Evolutionary conservation across 2,329 filamentous ascomycete species (phyloP).

Genomic region (Leptographium radiaticola): DNA sequence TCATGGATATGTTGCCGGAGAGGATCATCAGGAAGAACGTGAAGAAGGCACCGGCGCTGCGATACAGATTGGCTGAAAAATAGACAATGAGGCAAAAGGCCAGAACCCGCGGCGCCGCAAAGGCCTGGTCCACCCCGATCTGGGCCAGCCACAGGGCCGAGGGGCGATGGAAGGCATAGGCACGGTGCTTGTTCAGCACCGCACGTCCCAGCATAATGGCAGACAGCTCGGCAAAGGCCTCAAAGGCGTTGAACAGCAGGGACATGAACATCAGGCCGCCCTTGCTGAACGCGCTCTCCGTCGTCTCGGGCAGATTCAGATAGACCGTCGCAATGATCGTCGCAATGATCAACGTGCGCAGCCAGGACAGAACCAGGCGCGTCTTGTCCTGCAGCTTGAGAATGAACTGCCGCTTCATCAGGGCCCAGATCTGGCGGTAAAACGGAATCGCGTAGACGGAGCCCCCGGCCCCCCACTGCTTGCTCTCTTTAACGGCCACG

Average conservation of each 20-base stretch:
- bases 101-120: conserved; percentile 56
- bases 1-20: conserved; percentile 58
- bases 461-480: conserved; percentile 52
- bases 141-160: conserved; percentile 75
- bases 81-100: conserved; percentile 66
- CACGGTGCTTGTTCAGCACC: conserved; percentile 73
- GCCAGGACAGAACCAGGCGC: conserved; percentile 60
- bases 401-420: conserved; percentile 73
- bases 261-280: conserved; percentile 72
- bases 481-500: conserved; percentile 61
- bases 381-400: conserved; percentile 81
- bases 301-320: conserved; percentile 52
- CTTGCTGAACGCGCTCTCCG: conserved; percentile 63
- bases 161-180: conserved; percentile 71
- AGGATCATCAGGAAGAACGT: conserved; percentile 62
- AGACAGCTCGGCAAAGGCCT: conserved; percentile 67
- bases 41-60: conserved; percentile 67
- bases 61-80: conserved; percentile 59
- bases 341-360: conserved; percentile 54
- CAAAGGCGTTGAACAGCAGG: conserved; percentile 77
- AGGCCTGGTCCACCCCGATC: conserved; percentile 65
- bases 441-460: conserved; percentile 79
- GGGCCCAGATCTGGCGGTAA: conserved; percentile 67
- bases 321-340: conserved; percentile 72
- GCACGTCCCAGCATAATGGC: conserved; percentile 59